phyloP scores from a whole-genome alignment of 2,329 filamentous ascomycete species.

The Paracoccidioides lutzii region DNA sequence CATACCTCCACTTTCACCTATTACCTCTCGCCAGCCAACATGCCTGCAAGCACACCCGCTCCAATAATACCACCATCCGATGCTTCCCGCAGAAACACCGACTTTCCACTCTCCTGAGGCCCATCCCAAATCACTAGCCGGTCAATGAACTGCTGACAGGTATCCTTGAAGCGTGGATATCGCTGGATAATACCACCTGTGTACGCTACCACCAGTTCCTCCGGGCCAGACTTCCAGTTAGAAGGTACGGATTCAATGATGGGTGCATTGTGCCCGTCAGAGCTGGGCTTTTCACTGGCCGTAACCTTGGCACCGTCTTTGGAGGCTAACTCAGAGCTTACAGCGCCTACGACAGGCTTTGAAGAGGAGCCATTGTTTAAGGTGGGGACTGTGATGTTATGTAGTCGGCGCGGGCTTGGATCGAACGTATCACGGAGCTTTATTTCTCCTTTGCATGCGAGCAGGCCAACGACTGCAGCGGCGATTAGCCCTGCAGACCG shows the following conservation, averaged over 20 bases:
- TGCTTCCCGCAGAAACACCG: conserved; percentile 35
- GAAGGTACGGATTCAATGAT: conserved; percentile 5
- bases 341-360: conserved; percentile 5
- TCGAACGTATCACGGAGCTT: conserved; percentile 29
- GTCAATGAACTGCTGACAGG: conserved; percentile 55
- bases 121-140: conserved; percentile 27
- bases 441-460: conserved; percentile 58
- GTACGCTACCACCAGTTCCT: conserved; percentile 61
- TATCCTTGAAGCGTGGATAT: conserved; percentile 55
- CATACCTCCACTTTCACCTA: no score
- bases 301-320: neutral
- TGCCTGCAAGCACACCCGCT: conserved; percentile 37
- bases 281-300: neutral
- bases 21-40: conserved; percentile 12
- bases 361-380: conserved; percentile 16
- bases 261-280: neutral
- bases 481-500: conserved; percentile 64
- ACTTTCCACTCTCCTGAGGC: conserved; percentile 29
- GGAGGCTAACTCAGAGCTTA: neutral
- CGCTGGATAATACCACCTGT: conserved; percentile 63
- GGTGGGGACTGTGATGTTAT: conserved; percentile 12
- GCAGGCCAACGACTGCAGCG: conserved; percentile 56
- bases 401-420: conserved; percentile 19
- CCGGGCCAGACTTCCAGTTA: conserved; percentile 33
- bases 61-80: conserved; percentile 39